These are phyloP conservation scores for Fusarium pininemorale DNA, from an alignment of 2,329 filamentous ascomycete species.

Conservation along the genomic window DNA sequence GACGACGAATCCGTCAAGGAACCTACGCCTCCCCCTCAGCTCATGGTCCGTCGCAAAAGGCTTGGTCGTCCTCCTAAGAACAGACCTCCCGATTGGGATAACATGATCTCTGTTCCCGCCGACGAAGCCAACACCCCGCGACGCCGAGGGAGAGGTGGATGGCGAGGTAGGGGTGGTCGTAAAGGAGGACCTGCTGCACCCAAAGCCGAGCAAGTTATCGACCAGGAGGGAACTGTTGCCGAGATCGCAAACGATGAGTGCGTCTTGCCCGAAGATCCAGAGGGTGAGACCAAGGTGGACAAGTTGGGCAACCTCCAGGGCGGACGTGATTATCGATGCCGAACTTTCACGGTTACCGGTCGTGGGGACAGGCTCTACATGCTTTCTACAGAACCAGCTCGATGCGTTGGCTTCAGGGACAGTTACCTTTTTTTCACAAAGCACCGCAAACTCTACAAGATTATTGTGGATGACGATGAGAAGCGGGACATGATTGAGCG, in stretches of 20 bases:
- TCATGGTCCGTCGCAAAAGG: conserved; percentile 76
- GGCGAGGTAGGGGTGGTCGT: conserved; percentile 72
- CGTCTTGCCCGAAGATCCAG: conserved; percentile 83
- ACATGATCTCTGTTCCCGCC: conserved; percentile 64
- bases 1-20: conserved; percentile 59
- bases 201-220: conserved; percentile 83
- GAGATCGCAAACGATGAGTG: conserved; percentile 94
- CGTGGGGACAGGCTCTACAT: conserved; percentile 92
- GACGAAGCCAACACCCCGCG: conserved; percentile 68
- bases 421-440: conserved; percentile 99
- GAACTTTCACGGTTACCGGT: conserved; percentile 90
- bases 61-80: conserved; percentile 90
- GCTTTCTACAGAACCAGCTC: conserved; percentile 96
- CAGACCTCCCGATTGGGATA: conserved; percentile 80
- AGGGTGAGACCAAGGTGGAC: conserved; percentile 94
- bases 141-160: conserved; percentile 74
- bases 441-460: conserved; percentile 95
- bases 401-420: conserved; percentile 96
- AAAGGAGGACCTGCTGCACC: conserved; percentile 77
- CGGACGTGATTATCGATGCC: conserved; percentile 91
- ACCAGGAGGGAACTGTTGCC: conserved; percentile 92
- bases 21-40: conserved; percentile 65
- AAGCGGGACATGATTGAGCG: conserved; percentile 96
- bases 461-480: conserved; percentile 97
- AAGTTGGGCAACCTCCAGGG: conserved; percentile 84